These are phyloP conservation scores for Gleditsia sinensis DNA, from an alignment of 306 rosid species.

Conservation along the genomic window DNA sequence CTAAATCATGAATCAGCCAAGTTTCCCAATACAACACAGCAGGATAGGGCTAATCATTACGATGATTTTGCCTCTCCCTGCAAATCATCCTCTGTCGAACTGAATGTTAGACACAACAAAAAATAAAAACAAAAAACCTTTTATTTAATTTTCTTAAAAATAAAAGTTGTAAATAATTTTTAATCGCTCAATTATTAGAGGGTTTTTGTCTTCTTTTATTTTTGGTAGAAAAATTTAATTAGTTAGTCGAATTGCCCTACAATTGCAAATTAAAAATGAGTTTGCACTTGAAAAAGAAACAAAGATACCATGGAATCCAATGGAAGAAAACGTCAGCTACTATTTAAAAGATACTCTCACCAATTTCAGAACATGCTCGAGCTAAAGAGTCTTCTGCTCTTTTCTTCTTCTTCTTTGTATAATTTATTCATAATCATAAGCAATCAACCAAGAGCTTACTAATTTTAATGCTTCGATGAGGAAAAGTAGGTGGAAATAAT, in stretches of 20 bases:
- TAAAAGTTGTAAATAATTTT: background rate
- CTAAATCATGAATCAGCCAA: background rate
- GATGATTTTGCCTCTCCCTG: background rate
- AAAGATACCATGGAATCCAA: background rate
- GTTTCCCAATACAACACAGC: background rate
- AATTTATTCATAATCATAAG: background rate
- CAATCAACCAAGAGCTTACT: background rate
- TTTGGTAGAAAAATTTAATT: too few species aligned
- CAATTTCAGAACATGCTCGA: background rate
- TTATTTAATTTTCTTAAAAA: background rate
- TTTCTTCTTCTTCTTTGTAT: background rate
- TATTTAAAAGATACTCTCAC: background rate
- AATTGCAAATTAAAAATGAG: background rate
- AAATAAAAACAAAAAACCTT: background rate
- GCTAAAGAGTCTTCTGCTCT: background rate
- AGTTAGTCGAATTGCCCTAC: too few species aligned
- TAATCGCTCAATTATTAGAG: too few species aligned
- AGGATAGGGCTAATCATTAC: background rate
- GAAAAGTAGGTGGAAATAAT: slow-evolving; percentile 1
- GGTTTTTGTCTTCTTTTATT: too few species aligned
- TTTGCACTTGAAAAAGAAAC: background rate
- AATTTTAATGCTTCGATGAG: slow-evolving; percentile 2
- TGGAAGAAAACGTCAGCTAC: background rate
- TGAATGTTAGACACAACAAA: background rate
- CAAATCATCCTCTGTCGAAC: background rate